A percentile compares a stretch with the other conserved stretches of the same genome.
phyloP scores from a whole-genome alignment of 352 stramenopile species.

The Phytophthora kernoviae region DNA sequence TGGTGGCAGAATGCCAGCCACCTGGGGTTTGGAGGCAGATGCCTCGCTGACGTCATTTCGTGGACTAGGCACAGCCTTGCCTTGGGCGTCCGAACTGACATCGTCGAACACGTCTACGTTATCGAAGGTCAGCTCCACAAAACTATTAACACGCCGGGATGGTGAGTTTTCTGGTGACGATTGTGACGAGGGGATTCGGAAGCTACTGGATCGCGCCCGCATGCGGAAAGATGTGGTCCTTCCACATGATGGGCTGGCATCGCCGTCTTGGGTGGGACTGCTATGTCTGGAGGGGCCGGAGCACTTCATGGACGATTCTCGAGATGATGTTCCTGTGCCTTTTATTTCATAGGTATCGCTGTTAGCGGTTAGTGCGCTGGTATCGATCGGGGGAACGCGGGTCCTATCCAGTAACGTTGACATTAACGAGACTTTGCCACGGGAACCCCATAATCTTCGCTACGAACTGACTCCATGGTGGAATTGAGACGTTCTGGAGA shows the following conservation, averaged over 20 bases:
- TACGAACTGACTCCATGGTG: neutral
- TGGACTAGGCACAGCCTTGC: slow-evolving; percentile 9
- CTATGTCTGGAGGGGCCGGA: neutral
- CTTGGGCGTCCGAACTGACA: slow-evolving; percentile 5
- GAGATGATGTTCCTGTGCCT: slow-evolving; percentile 1
- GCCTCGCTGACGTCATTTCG: slow-evolving; percentile 18
- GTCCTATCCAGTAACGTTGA: neutral
- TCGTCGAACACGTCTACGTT: slow-evolving; percentile 3
- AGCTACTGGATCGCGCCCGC: slow-evolving; percentile 10
- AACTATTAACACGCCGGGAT: slow-evolving; percentile 17
- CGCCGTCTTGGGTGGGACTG: slow-evolving; percentile 6
- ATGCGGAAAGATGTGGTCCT: slow-evolving; percentile 17
- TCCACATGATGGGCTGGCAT: neutral
- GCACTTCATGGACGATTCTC: neutral
- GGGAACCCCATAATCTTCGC: neutral
- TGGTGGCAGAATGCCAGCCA: neutral
- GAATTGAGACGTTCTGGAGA: neutral
- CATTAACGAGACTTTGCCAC: neutral
- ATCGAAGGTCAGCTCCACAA: slow-evolving; percentile 10
- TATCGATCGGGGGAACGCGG: slow-evolving; percentile 21
- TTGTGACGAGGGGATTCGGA: slow-evolving; percentile 10
- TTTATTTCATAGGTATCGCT: too few species aligned
- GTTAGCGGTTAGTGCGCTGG: neutral
- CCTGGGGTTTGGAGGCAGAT: slow-evolving; percentile 11
- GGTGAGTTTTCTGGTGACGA: slow-evolving; percentile 22